Base-by-base conservation (phyloP, 148 eudicot species). In the Vaccinium myrtillus region DNA sequence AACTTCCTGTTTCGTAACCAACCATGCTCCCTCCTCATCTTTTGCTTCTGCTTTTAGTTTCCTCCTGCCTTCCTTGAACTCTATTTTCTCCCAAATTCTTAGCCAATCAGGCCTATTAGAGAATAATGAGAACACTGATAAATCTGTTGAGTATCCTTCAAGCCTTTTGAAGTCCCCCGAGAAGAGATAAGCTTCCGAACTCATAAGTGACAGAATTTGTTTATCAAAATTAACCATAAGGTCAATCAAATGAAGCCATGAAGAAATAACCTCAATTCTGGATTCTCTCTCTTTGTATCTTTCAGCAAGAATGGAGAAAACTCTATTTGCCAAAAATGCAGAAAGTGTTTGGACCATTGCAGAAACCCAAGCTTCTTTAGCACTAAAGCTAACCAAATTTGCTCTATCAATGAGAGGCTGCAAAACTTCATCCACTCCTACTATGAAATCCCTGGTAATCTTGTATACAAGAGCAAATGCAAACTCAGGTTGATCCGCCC, bases 311-410 rank as follows among this genome's bases (percentile, higher is more conserved):
- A 69, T 76, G 8, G 90, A 86, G 61, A 91, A 86, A 79, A 87
- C 89, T 27, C 83, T 79, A 63, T 90, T 88, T 4, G 83, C 87
- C 69, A 91, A 75, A 83, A 91, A 91, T 7, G 77, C 74, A 5
- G 92, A 88, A 36, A 91, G 87, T 48, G 86, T 78, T 58, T 85
- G 87, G 73, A 90, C 85, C 92, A 91, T 90, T 74, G 91, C 85
- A 82, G 88, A 86, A 48, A 90, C 87, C 93, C 92, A 91, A 59
- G 92, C 85, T 90, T 91, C 93, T 84, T 89, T 90, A 50, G 93
- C 93, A 87, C 93, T 90, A 82, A 84, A 90, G 55, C 90, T 88
- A 11, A 84, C 85, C 75, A 91, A 81, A 71, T 87, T 87, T n/a
- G 91, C 92, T 86, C 59, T 86, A 86, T 90, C 93, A 83, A 91